Evolutionary conservation across 192 early-diverging fungal genomes (phyloP).

Genomic region (Backusella parvicylindrica): DNA sequence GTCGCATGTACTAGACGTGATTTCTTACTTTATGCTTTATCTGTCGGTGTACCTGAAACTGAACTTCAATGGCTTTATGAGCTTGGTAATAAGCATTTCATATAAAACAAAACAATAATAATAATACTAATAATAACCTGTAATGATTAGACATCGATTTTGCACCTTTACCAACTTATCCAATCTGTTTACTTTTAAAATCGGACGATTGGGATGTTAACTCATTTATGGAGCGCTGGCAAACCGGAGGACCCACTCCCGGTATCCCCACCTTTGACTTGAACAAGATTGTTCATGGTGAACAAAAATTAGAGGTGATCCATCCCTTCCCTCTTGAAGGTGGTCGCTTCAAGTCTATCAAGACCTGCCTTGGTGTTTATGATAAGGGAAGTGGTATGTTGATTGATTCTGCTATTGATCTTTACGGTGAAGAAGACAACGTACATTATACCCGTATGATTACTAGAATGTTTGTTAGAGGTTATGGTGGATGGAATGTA

Average conservation of each 20-base stretch:
- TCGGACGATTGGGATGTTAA: conserved; percentile 52
- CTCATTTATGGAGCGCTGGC: conserved; percentile 42
- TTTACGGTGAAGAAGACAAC: conserved; percentile 39
- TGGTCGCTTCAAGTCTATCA: conserved; percentile 56
- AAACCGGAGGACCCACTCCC: conserved; percentile 36
- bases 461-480: conserved; percentile 60
- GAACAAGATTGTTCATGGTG: conserved; percentile 72
- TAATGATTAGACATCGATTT: conserved; percentile 50
- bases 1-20: conserved; percentile 65
- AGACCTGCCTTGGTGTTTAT: conserved; percentile 61
- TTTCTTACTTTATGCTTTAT: conserved; percentile 70
- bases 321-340: conserved; percentile 51
- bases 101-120: not conserved
- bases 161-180: conserved; percentile 68
- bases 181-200: conserved; percentile 63
- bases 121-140: conserved; percentile 12
- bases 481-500: conserved; percentile 65
- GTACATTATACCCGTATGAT: conserved; percentile 44
- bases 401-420: conserved; percentile 55
- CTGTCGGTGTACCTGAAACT: conserved; percentile 53
- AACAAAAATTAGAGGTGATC: conserved; percentile 62
- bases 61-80: conserved; percentile 72
- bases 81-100: conserved; percentile 32
- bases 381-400: conserved; percentile 75
- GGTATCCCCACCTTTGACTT: conserved; percentile 64